Base-by-base conservation (phyloP, 1,284 basidiomycete species). In the Cutaneotrichosporon sp. region DNA sequence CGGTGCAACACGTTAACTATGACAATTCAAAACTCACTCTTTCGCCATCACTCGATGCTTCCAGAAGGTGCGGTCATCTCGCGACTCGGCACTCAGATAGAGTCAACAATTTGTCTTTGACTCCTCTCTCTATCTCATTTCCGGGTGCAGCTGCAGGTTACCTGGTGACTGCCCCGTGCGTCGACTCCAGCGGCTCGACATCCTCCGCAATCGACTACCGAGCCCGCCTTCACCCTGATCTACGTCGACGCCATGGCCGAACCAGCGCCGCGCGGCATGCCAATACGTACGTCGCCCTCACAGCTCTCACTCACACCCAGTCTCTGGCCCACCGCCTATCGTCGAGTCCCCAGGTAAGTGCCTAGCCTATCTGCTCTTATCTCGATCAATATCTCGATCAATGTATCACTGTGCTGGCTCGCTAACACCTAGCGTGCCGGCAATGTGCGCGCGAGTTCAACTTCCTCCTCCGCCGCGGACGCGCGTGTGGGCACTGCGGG, bases 291-390 rank as follows among this genome's bases (percentile, higher is more conserved):
- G 71, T 60, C 19, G 29, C 5, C 43, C 20, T 14, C 8, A 11
- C 9, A 6, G 17, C 11, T 3, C 16, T 7, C 22, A n/a, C 38
- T 51, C 51, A 22, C 55, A 37, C 16, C 9, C 48, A 75, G 73
- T 75, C 45, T 75, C 74, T n/a, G 74, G 74, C 9, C 67, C 67
- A 16, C 74, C 74, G 17, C 70, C 71, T 7, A 44, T 72, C 10
- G 57, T 63, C 19, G 73, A 74, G 53, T 70, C 71, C 3, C 55
- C 61, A 26, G 44, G 73, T 72, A 43, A 52, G 72, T 60, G 5
- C 27, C 29, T 31, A 9, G 10, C 6, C 27, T 5, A 11, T 44
- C 25, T n/a, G 2, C 34, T n/a, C 34, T 8, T 19, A 8, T 19
- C 7, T 27, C 22, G 22, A 10, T 25, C 8, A 10, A 24, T 16